A percentile compares a stretch with the other conserved stretches of the same genome.
Conservation (phyloP, 1,284 basidiomycete genomes). For the Ganoderma meredithae region DNA sequence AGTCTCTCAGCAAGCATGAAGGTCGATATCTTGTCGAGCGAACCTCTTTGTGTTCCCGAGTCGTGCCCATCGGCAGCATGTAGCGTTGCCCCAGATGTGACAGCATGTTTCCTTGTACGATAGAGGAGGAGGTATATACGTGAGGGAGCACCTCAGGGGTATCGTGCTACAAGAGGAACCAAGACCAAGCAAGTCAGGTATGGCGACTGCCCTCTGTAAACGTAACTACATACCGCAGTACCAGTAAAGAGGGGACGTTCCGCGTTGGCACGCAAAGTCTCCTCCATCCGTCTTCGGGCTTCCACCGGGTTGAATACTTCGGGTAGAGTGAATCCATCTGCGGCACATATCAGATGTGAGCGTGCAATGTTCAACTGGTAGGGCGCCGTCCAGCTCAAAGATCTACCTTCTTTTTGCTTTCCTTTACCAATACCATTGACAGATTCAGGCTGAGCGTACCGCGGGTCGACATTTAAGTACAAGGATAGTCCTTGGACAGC, state of each 20-base stretch:
- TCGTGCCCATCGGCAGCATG: conserved; percentile 86
- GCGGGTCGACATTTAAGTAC: conserved; percentile 13
- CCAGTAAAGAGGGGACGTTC: conserved; percentile 73
- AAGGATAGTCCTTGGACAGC: conserved; percentile 36
- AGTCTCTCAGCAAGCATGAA: neutral
- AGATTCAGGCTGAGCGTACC: neutral
- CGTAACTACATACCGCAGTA: conserved; percentile 53
- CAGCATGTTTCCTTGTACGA: conserved; percentile 71
- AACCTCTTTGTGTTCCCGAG: conserved; percentile 73
- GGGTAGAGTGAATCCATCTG: conserved; percentile 7
- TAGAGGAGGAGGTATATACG: conserved; percentile 82
- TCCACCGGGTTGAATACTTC: conserved; percentile 56
- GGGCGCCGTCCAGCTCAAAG: neutral
- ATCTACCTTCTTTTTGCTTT: conserved; percentile 24
- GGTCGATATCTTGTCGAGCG: conserved; percentile 20
- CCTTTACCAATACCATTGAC: conserved; percentile 20
- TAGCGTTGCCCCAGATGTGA: conserved; percentile 83
- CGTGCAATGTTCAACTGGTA: neutral
- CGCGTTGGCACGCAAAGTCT: conserved; percentile 69
- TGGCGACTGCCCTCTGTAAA: conserved; percentile 28
- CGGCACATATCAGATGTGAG: neutral
- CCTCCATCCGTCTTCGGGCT: conserved; percentile 72
- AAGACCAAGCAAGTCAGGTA: neutral
- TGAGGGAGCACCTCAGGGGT: conserved; percentile 82
- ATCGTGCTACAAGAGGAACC: conserved; percentile 47